Percentiles rank a stretch among this genome's conserved stretches.
Evolutionary conservation across 805 yeast genomes (phyloP).

Genomic region (Pichia kluyveri): DNA sequence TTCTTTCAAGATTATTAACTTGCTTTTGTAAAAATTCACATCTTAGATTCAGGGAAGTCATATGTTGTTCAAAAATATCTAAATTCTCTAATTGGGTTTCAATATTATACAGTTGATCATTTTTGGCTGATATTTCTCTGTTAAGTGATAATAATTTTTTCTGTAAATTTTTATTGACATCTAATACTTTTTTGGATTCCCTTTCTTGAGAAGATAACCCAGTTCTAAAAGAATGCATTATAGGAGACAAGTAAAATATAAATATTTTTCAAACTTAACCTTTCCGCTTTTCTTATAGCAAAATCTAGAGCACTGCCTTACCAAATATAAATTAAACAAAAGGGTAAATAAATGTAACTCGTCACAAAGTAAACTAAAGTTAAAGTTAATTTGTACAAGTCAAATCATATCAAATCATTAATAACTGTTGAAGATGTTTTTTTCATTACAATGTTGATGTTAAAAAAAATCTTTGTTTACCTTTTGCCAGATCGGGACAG

Average conservation of each 20-base stretch:
- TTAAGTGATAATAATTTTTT: constrained; percentile 13
- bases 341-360: too few relatives aligned
- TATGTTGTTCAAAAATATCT: constrained; percentile 22
- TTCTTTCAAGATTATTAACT: constrained; percentile 20
- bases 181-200: not conserved
- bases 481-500: not conserved
- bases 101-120: constrained; percentile 16
- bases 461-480: not conserved
- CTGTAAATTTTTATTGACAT: constrained; percentile 11
- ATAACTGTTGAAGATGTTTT: too few relatives aligned
- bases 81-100: constrained; percentile 19
- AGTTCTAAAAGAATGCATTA: not conserved
- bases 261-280: too few relatives aligned
- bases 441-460: too few relatives aligned
- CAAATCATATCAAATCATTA: too few relatives aligned
- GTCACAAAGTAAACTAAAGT: too few relatives aligned
- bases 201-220: not conserved
- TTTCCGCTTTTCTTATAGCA: too few relatives aligned
- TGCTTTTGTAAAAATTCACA: constrained; percentile 29
- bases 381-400: too few relatives aligned
- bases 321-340: too few relatives aligned
- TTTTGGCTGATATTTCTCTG: constrained; percentile 12
- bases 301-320: too few relatives aligned
- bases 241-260: too few relatives aligned
- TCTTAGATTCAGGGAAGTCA: constrained; percentile 24